Evolutionary conservation across 139 green algal genomes (phyloP).

Genomic region (Chloropicon primus): DNA sequence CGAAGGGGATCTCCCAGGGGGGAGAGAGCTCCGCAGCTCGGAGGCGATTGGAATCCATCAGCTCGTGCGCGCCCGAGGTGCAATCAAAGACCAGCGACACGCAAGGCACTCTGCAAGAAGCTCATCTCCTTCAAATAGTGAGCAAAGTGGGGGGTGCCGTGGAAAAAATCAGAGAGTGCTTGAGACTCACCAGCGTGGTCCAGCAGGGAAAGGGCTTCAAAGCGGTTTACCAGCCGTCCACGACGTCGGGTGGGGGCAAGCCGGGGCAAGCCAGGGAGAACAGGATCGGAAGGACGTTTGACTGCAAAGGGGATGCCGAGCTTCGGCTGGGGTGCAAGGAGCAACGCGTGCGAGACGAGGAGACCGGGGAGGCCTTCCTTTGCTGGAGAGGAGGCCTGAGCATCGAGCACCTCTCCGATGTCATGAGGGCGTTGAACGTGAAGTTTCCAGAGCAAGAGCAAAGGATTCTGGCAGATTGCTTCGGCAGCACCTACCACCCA

Average conservation of each 20-base stretch:
- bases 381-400: neutral
- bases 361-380: neutral
- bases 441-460: neutral
- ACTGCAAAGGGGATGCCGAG: neutral
- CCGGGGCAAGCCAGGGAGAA: too few relatives aligned
- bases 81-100: neutral
- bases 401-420: neutral
- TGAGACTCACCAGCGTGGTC: neutral
- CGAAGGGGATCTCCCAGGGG: conserved; percentile 5
- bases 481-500: neutral
- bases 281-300: neutral
- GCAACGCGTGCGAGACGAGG: neutral
- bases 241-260: neutral
- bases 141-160: conserved; percentile 1
- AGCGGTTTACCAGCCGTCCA: neutral
- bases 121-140: neutral
- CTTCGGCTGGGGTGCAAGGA: neutral
- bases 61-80: neutral
- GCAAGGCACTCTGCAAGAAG: neutral
- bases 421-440: neutral
- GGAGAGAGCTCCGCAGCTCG: too few relatives aligned
- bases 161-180: neutral
- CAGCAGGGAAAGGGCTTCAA: neutral
- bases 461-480: neutral
- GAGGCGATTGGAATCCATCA: too few relatives aligned